Evolutionary conservation across 352 stramenopile genomes (phyloP).

Genomic region (Globisporangium middletonii): DNA sequence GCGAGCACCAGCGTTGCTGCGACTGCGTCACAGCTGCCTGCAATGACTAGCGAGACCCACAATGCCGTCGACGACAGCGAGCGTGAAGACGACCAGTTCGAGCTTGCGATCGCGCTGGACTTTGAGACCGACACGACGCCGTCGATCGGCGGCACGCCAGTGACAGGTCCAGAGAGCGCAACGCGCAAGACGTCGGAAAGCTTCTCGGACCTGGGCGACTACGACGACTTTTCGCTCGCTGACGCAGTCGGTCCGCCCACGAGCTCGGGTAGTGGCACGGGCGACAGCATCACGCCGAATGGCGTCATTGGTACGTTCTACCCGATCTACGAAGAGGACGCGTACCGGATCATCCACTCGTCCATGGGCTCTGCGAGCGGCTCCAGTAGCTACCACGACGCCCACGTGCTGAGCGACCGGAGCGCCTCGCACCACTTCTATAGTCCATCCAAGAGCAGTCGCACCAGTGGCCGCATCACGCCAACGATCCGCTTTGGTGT

Average conservation of each 20-base stretch:
- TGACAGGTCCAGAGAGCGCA: constrained; percentile 31
- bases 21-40: constrained; percentile 9
- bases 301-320: constrained; percentile 54
- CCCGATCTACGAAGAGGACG: constrained; percentile 73
- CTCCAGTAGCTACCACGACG: constrained; percentile 20
- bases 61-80: constrained; percentile 18
- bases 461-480: constrained; percentile 43
- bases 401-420: constrained; percentile 9
- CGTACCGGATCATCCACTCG: constrained; percentile 55
- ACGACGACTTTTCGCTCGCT: constrained; percentile 74
- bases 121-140: constrained; percentile 56
- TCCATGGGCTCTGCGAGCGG: constrained; percentile 34
- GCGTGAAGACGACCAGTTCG: constrained; percentile 31
- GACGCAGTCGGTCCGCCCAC: constrained; percentile 37
- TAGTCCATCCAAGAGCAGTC: constrained; percentile 30
- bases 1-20: neutral
- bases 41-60: constrained; percentile 19
- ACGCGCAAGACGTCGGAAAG: constrained; percentile 81
- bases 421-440: constrained; percentile 12
- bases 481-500: constrained; percentile 50
- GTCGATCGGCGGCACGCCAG: constrained; percentile 11
- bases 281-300: constrained; percentile 25
- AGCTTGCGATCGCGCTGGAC: constrained; percentile 54
- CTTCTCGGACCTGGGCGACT: constrained; percentile 84
- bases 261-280: constrained; percentile 24